phyloP scores from a whole-genome alignment of 371 early-diverging fungal genomes.

The Zopfochytrium polystomum region DNA sequence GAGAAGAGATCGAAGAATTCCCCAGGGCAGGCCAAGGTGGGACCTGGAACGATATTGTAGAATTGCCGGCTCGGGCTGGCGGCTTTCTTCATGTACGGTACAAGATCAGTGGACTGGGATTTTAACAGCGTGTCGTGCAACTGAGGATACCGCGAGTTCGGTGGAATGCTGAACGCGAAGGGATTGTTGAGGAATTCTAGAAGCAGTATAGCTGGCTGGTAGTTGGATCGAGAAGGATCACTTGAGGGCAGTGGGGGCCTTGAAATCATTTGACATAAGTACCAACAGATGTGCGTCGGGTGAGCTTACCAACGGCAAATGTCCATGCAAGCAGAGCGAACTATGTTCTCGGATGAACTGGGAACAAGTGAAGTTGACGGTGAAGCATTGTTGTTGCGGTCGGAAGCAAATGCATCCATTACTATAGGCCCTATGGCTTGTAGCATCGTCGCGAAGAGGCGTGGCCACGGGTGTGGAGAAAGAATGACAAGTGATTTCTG shows the following conservation, averaged over 20 bases:
- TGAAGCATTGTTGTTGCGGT: conserved; percentile 15
- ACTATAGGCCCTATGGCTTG: conserved; percentile 63
- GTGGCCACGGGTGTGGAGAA: conserved; percentile 84
- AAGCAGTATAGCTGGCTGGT: conserved; percentile 51
- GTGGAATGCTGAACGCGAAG: conserved; percentile 71
- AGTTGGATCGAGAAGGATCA: conserved; percentile 23
- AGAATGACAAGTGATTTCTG: conserved; percentile 84
- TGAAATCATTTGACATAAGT: conserved; percentile 8
- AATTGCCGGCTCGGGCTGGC: too few species aligned
- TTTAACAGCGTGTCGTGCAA: conserved; percentile 57
- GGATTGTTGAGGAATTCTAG: conserved; percentile 74
- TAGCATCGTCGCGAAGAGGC: conserved; percentile 76
- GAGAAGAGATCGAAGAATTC: conserved; percentile 75
- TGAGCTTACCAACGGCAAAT: conserved; percentile 71
- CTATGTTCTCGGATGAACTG: conserved; percentile 1
- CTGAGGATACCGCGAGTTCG: conserved; percentile 69
- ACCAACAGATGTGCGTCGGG: conserved; percentile 10
- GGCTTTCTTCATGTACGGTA: neutral
- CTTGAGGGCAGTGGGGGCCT: conserved; percentile 48
- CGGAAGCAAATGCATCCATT: conserved; percentile 44
- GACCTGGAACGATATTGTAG: too few species aligned
- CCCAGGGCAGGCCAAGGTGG: conserved; percentile 33
- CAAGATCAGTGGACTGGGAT: too few species aligned
- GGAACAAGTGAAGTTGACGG: conserved; percentile 1
- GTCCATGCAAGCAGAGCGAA: conserved; percentile 66